A percentile compares a stretch with the other conserved stretches of the same genome.
phyloP scores from a whole-genome alignment of 148 eudicot species.

The Vaccinium macrocarpon region DNA sequence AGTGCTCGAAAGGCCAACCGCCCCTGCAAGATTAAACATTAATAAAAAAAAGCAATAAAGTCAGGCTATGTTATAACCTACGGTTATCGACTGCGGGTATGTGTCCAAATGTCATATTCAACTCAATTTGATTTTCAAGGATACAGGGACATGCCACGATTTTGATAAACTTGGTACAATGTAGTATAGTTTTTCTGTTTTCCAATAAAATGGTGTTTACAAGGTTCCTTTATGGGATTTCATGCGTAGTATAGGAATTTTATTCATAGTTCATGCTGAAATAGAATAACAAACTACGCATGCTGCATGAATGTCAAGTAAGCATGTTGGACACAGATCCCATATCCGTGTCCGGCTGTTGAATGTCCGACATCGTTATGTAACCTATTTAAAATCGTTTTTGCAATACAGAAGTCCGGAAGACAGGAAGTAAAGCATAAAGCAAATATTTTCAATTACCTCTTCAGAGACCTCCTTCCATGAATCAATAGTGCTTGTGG shows the following conservation, averaged over 20 bases:
- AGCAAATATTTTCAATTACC: slow-evolving; percentile 40
- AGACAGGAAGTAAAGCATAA: neutral
- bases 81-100: neutral
- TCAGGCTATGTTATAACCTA: neutral
- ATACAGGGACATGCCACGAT: neutral
- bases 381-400: neutral
- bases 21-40: slow-evolving; percentile 47
- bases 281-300: neutral
- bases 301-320: neutral
- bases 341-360: neutral
- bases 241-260: neutral
- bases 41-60: neutral
- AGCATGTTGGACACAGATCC: neutral
- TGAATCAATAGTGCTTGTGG: slow-evolving; percentile 47
- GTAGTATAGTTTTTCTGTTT: neutral
- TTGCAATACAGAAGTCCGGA: neutral
- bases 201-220: neutral
- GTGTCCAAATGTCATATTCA: neutral
- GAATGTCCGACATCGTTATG: neutral
- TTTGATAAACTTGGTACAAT: neutral
- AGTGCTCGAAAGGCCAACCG: slow-evolving; percentile 83
- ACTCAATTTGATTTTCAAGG: neutral
- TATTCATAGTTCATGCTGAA: neutral
- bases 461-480: slow-evolving; percentile 97
- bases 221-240: neutral